These are phyloP conservation scores for Suhomyces pyralidae DNA, from an alignment of 805 yeast genomes.

Conservation along the genomic window DNA sequence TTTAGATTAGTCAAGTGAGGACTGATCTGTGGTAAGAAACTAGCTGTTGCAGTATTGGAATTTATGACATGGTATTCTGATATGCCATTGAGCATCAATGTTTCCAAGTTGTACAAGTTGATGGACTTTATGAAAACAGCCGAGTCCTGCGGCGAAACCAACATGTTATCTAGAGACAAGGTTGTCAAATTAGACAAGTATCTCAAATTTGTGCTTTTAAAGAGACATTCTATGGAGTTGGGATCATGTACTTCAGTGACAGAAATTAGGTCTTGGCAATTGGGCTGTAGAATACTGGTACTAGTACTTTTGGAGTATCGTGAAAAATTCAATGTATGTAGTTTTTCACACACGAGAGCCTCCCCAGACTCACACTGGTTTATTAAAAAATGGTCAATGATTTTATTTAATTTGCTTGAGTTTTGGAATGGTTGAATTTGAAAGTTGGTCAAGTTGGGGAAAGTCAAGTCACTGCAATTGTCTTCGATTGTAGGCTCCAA, in stretches of 20 bases:
- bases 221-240: conserved; percentile 8
- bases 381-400: conserved; percentile 16
- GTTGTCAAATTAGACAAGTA: conserved; percentile 14
- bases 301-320: conserved; percentile 16
- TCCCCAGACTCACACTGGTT: neutral
- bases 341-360: conserved; percentile 9
- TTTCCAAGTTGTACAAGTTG: conserved; percentile 18
- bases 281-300: conserved; percentile 11
- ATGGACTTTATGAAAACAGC: conserved; percentile 14
- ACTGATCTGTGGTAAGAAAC: conserved; percentile 24
- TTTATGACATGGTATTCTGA: conserved; percentile 30
- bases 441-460: conserved; percentile 28
- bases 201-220: conserved; percentile 10
- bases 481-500: conserved; percentile 4
- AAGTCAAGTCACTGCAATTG: conserved; percentile 13
- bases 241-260: conserved; percentile 8
- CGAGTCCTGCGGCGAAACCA: conserved; percentile 23
- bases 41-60: conserved; percentile 9
- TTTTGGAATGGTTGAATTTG: conserved; percentile 34
- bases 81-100: conserved; percentile 31
- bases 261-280: conserved; percentile 14
- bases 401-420: conserved; percentile 21
- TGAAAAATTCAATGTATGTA: conserved; percentile 18
- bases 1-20: conserved; percentile 22
- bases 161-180: conserved; percentile 23